These are phyloP conservation scores for Carex cristatella DNA, from an alignment of 176 grass and related monocot species.

Conservation along the genomic window DNA sequence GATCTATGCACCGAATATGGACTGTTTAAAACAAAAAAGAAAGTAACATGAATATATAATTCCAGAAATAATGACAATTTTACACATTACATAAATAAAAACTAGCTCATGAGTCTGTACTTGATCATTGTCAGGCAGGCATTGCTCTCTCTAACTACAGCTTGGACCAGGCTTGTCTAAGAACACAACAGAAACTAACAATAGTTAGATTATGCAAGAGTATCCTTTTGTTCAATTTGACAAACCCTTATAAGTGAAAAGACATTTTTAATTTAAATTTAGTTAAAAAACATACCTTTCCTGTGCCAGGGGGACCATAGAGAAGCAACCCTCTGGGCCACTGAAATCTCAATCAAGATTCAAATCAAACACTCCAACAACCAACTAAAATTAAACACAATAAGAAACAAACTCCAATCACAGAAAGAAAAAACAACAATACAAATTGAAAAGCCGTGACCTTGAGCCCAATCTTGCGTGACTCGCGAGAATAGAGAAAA, in stretches of 20 bases:
- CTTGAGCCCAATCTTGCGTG: conserved; percentile 52
- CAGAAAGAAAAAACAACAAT: not conserved
- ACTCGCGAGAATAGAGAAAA: conserved; percentile 43
- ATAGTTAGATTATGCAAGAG: not conserved
- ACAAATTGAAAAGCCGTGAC: conserved; percentile 19
- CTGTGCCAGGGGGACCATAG: conserved; percentile 74
- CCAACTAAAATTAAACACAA: not conserved
- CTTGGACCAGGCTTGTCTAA: conserved; percentile 83
- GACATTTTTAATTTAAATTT: not conserved
- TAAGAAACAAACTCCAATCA: not conserved
- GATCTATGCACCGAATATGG: conserved; percentile 71
- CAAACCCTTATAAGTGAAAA: not conserved
- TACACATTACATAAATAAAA: not conserved
- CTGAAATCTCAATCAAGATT: conserved; percentile 25
- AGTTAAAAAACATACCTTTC: conserved; percentile 51
- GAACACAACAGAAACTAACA: not conserved
- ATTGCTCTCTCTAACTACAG: conserved; percentile 65
- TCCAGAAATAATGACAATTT: not conserved
- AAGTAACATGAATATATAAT: not conserved
- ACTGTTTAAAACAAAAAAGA: conserved; percentile 20
- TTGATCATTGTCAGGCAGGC: conserved; percentile 65
- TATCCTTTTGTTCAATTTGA: not conserved
- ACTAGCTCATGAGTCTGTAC: conserved; percentile 30
- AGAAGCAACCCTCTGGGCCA: conserved; percentile 91
- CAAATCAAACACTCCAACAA: not conserved